Evolutionary conservation across 2,329 filamentous ascomycete species (phyloP).

Genomic region (Botrytis tulipae): DNA sequence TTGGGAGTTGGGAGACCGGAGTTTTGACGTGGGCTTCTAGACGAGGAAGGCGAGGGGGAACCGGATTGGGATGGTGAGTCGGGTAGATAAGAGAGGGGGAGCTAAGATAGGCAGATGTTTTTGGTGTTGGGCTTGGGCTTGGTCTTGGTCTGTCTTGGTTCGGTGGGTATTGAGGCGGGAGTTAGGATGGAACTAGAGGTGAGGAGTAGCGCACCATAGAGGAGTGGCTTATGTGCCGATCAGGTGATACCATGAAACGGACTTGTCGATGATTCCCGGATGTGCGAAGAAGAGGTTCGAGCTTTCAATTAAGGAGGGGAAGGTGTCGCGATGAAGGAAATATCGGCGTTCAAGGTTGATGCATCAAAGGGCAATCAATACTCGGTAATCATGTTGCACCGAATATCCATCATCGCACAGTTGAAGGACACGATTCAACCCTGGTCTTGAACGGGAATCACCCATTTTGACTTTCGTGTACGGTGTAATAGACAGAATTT

Average conservation of each 20-base stretch:
- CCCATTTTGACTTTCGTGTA: neutral
- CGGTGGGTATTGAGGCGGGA: neutral
- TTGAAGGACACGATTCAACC: neutral
- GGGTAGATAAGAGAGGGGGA: conserved; percentile 17
- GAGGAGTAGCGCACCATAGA: neutral
- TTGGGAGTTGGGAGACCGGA: neutral
- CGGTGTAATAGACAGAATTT: neutral
- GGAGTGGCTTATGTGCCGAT: neutral
- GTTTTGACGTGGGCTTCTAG: neutral
- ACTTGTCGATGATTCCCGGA: neutral
- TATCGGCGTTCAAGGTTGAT: neutral
- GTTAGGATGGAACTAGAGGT: neutral
- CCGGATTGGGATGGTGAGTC: conserved; percentile 1
- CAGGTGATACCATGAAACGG: neutral
- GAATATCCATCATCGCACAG: neutral
- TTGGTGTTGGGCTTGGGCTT: neutral
- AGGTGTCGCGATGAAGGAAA: neutral
- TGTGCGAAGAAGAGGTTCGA: neutral
- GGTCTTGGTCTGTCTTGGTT: neutral
- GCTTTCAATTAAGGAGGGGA: neutral
- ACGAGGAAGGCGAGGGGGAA: neutral
- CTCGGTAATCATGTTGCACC: neutral
- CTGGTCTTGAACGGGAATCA: neutral
- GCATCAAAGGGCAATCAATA: neutral
- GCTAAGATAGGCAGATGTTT: conserved; percentile 13